phyloP scores from a whole-genome alignment of 2,329 filamentous ascomycete genomes.

The Beauveria bassiana region DNA sequence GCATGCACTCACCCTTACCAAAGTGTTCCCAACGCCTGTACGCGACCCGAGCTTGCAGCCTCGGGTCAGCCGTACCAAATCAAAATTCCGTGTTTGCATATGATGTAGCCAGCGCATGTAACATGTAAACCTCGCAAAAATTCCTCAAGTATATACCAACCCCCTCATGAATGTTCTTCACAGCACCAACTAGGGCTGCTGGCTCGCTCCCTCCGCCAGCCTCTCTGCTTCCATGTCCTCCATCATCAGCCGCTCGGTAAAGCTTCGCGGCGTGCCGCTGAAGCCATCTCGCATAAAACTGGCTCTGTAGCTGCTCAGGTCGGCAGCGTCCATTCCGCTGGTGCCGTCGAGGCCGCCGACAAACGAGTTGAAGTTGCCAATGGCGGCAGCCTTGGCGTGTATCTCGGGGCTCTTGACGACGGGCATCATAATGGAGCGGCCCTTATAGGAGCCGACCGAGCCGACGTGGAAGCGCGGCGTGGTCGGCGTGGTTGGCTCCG shows the following conservation, averaged over 20 bases:
- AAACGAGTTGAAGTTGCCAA: constrained; percentile 42
- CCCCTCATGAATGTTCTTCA: not conserved
- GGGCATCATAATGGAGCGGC: constrained; percentile 43
- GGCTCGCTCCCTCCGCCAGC: not conserved
- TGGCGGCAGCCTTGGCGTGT: constrained; percentile 38
- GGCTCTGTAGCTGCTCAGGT: constrained; percentile 35
- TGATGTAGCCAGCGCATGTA: not conserved
- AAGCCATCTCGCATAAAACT: constrained; percentile 32
- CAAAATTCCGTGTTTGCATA: not conserved
- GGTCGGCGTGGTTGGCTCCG: constrained; percentile 24
- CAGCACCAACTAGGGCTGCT: not conserved
- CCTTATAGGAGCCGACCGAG: constrained; percentile 47
- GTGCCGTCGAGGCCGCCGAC: constrained; percentile 46
- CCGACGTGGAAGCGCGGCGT: constrained; percentile 28
- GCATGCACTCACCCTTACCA: not conserved
- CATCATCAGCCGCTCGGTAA: constrained; percentile 41
- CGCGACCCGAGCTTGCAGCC: not conserved
- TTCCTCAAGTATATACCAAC: not conserved
- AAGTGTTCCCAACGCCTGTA: not conserved
- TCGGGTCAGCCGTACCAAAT: not conserved
- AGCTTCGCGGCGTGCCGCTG: constrained; percentile 37
- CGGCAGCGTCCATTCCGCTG: constrained; percentile 39
- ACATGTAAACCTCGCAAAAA: not conserved
- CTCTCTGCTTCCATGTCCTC: constrained; percentile 34
- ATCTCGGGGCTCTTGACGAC: constrained; percentile 42